Evolutionary conservation across 1,284 basidiomycete genomes (phyloP).

Genomic region (Boletellus deceptivus): DNA sequence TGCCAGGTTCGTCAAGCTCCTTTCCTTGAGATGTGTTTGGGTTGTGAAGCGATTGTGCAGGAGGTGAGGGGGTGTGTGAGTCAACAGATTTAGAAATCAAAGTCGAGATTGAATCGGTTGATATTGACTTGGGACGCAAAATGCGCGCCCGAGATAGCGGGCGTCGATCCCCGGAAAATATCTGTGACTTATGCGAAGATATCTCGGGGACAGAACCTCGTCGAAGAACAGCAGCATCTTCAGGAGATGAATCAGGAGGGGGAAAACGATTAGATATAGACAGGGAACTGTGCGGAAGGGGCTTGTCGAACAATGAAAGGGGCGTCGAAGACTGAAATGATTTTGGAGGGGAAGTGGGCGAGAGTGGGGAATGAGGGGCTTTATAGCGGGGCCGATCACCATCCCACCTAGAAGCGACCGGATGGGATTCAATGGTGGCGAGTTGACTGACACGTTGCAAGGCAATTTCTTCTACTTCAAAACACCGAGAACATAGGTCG

Average conservation of each 20-base stretch:
- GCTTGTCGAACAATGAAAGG: constrained; percentile 10
- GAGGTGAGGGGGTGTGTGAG: constrained; percentile 5
- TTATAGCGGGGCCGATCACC: constrained; percentile 5
- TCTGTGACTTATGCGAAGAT: constrained; percentile 8
- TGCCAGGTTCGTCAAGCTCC: constrained; percentile 24
- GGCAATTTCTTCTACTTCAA: constrained; percentile 30
- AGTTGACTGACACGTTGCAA: constrained; percentile 30
- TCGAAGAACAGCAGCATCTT: constrained; percentile 16
- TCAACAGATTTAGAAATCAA: constrained; percentile 16
- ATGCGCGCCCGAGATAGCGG: constrained; percentile 19
- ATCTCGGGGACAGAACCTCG: constrained; percentile 34
- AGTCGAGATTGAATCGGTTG: constrained; percentile 30
- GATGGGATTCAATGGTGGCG: constrained; percentile 11
- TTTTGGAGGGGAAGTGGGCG: constrained; percentile 22
- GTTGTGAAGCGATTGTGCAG: constrained; percentile 2
- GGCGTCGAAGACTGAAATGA: constrained; percentile 16
- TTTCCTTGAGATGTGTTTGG: constrained; percentile 5
- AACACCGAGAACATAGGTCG: constrained; percentile 31
- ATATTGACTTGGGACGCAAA: constrained; percentile 34
- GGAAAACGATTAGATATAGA: constrained; percentile 1
- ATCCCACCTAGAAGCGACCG: constrained; percentile 20
- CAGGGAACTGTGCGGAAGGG: neutral
- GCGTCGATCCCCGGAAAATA: constrained; percentile 22
- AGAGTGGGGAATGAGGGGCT: constrained; percentile 11
- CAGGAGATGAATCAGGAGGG: constrained; percentile 1